Evolutionary conservation across 805 yeast genomes (phyloP).

Genomic region (Kazachstania bromeliacearum): DNA sequence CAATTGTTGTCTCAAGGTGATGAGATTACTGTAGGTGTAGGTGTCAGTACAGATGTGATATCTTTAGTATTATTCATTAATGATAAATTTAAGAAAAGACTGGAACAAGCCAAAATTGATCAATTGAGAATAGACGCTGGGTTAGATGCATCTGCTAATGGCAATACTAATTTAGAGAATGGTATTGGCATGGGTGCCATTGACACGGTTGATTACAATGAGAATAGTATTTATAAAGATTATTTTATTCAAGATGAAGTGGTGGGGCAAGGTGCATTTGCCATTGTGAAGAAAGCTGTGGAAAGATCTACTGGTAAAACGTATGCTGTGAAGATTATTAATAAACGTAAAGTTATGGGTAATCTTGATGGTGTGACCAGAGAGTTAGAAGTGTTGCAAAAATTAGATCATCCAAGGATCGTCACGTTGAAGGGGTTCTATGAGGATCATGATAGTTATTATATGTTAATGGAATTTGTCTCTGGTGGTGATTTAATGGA

Average conservation of each 20-base stretch:
- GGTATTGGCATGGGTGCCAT: background rate
- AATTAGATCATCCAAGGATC: slow-evolving; percentile 75
- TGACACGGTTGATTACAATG: background rate
- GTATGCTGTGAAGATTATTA: slow-evolving; percentile 85
- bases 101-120: slow-evolving; percentile 14
- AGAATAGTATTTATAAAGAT: slow-evolving; percentile 49
- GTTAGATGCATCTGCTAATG: background rate
- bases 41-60: slow-evolving; percentile 61
- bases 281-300: slow-evolving; percentile 85
- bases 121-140: no score
- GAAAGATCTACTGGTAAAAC: slow-evolving; percentile 78
- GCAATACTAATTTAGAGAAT: background rate
- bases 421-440: slow-evolving; percentile 75
- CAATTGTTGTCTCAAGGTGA: slow-evolving; percentile 86
- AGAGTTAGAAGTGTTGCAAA: slow-evolving; percentile 71
- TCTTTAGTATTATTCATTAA: slow-evolving; percentile 40
- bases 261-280: slow-evolving; percentile 97
- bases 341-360: slow-evolving; percentile 69
- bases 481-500: slow-evolving; percentile 98
- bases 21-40: slow-evolving; percentile 82
- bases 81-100: slow-evolving; percentile 24
- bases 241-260: slow-evolving; percentile 76
- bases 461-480: slow-evolving; percentile 89
- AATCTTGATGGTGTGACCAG: slow-evolving; percentile 75
- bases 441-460: slow-evolving; percentile 73